phyloP scores from a whole-genome alignment of 2,329 filamentous ascomycete genomes.

The Triangularia verruculosa region DNA sequence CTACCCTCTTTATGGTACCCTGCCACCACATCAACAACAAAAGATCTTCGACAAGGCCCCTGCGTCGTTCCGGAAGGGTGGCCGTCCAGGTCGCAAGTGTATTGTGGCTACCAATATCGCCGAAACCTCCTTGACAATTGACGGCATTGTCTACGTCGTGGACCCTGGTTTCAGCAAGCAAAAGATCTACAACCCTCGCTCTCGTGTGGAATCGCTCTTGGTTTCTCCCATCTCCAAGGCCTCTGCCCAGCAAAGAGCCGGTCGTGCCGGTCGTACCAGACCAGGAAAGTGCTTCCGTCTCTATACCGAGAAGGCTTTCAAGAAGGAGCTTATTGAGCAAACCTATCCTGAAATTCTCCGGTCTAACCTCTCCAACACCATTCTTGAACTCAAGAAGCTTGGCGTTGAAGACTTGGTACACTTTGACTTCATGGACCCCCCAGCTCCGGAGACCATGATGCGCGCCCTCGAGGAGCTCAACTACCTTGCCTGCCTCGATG shows the following conservation, averaged over 20 bases:
- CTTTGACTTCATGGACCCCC: slow-evolving; percentile 98
- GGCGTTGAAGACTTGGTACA: slow-evolving; percentile 94
- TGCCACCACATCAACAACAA: slow-evolving; percentile 91
- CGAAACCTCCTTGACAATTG: slow-evolving; percentile 94
- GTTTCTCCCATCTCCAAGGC: slow-evolving; percentile 83
- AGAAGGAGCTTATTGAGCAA: slow-evolving; percentile 96
- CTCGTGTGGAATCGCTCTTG: slow-evolving; percentile 84
- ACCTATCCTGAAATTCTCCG: slow-evolving; percentile 94
- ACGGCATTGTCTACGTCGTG: slow-evolving; percentile 88
- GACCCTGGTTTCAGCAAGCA: slow-evolving; percentile 91
- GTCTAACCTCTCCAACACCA: slow-evolving; percentile 91
- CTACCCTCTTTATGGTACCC: slow-evolving; percentile 89
- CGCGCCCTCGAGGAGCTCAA: slow-evolving; percentile 95
- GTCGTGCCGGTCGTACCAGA: slow-evolving; percentile 82
- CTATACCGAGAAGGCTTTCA: slow-evolving; percentile 93
- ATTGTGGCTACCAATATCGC: slow-evolving; percentile 98
- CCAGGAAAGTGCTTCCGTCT: slow-evolving; percentile 93
- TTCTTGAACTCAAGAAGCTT: slow-evolving; percentile 95
- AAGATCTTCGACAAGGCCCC: slow-evolving; percentile 92
- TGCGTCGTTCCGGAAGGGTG: slow-evolving; percentile 66
- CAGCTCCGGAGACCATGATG: slow-evolving; percentile 97
- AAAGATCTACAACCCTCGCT: slow-evolving; percentile 76
- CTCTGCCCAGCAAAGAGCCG: slow-evolving; percentile 86
- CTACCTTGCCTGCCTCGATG: slow-evolving; percentile 92
- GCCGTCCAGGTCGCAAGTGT: slow-evolving; percentile 85